Evolutionary conservation across 1,284 basidiomycete species (phyloP).

Genomic region (Leccinum angustisporum): DNA sequence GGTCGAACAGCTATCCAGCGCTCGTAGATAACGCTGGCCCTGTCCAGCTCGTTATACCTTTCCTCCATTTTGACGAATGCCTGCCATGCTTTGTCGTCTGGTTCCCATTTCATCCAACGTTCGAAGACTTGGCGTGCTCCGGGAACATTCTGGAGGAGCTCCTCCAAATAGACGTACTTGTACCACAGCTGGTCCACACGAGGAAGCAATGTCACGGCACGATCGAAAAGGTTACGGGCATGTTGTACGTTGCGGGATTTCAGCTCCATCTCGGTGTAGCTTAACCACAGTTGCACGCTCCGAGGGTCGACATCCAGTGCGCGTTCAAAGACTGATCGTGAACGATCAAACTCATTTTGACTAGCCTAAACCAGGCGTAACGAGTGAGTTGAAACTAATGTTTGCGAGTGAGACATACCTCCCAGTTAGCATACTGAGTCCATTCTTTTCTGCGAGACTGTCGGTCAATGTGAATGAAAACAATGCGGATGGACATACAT

Average conservation of each 20-base stretch:
- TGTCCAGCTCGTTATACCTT: slow-evolving; percentile 88
- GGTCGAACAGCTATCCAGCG: slow-evolving; percentile 92
- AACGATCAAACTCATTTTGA: slow-evolving; percentile 93
- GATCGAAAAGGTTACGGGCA: slow-evolving; percentile 94
- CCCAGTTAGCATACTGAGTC: slow-evolving; percentile 83
- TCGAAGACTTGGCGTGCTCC: slow-evolving; percentile 98
- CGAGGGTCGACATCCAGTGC: slow-evolving; percentile 94
- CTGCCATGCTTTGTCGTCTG: slow-evolving; percentile 99
- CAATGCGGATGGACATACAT: slow-evolving; percentile 49
- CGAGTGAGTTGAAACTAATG: background rate
- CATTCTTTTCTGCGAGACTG: slow-evolving; percentile 64
- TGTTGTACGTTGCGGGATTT: slow-evolving; percentile 97
- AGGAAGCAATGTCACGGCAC: slow-evolving; percentile 93
- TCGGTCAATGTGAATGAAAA: slow-evolving; percentile 8
- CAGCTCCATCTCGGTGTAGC: slow-evolving; percentile 98
- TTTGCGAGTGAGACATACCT: slow-evolving; percentile 42
- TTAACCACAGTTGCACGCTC: slow-evolving; percentile 89
- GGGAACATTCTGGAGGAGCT: slow-evolving; percentile 92
- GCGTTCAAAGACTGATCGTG: slow-evolving; percentile 94
- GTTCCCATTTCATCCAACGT: slow-evolving; percentile 99
- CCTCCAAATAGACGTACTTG: slow-evolving; percentile 98
- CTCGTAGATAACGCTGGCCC: slow-evolving; percentile 92
- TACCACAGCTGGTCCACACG: slow-evolving; percentile 97
- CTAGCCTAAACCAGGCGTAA: slow-evolving; percentile 60
- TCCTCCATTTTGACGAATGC: slow-evolving; percentile 98